phyloP scores from a whole-genome alignment of 805 yeast genomes.

The Candida coquimbonensis region DNA sequence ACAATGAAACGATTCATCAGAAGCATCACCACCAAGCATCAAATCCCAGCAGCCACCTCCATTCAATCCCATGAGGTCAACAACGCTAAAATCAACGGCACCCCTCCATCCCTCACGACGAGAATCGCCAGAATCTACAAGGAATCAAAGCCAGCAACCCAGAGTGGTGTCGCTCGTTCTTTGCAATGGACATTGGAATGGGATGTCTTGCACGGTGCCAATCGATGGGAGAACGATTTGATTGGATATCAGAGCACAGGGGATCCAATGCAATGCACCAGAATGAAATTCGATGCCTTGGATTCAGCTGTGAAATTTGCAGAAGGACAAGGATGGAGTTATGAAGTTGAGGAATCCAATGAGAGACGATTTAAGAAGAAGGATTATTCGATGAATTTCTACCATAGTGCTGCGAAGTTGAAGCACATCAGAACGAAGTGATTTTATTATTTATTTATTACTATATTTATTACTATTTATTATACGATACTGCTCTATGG shows the following conservation, averaged over 20 bases:
- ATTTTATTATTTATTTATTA: no score
- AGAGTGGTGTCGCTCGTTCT: constrained; percentile 45
- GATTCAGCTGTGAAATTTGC: constrained; percentile 78
- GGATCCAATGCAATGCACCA: constrained; percentile 75
- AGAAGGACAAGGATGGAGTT: constrained; percentile 80
- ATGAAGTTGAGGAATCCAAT: constrained; percentile 77
- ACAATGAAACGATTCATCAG: no score
- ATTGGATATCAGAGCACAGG: constrained; percentile 79
- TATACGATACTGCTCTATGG: no score
- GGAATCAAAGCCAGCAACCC: constrained; percentile 77
- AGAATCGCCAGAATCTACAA: constrained; percentile 73
- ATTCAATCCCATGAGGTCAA: constrained; percentile 18
- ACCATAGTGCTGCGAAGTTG: constrained; percentile 60
- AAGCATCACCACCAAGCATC: no score
- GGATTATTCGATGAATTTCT: constrained; percentile 66
- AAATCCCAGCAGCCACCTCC: no score
- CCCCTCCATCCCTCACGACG: constrained; percentile 57
- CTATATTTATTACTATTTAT: constrained; percentile 8
- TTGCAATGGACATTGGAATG: constrained; percentile 74
- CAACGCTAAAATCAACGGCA: constrained; percentile 67
- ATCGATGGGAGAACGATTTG: constrained; percentile 85
- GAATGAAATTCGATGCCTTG: constrained; percentile 63
- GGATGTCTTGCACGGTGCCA: constrained; percentile 70
- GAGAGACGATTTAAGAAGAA: constrained; percentile 65
- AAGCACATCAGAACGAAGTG: constrained; percentile 77